Base-by-base conservation (phyloP, 805 yeast genomes). In the Lipomyces lipofer region DNA sequence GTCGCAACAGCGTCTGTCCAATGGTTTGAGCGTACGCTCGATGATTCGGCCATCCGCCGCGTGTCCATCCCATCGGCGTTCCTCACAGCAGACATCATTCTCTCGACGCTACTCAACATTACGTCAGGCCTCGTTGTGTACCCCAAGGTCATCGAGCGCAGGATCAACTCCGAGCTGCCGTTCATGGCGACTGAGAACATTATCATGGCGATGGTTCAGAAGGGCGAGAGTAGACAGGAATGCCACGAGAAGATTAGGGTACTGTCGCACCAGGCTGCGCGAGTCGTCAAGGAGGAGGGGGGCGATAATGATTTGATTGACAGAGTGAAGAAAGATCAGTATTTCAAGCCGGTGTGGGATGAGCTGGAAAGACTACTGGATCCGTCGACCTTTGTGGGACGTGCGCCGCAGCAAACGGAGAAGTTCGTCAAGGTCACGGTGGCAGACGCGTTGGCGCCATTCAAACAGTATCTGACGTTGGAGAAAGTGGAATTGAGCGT, bases 101-200 rank as follows among this genome's bases (percentile, higher is more conserved):
- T 92, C 64, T 82, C 95, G 25, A 94, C 99, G 47, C 75, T 94
- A 73, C 78, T 85, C 66, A 94, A 94, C 78, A 91, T 94, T 69
- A 85, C 96, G 32, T 85, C 95, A 36, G 99, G 99, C 19, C 79
- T 94, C 62, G 99, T 94, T 51, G 99, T 94, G 44, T 94, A 94
- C 76, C 99, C 99, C 65, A 92, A 94, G 81, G 99, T 94, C 66
- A 94, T 94, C 68, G 97, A 87, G 78, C 85, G 97, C 78, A 86
- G 98, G 76, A 94, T 94, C 74, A 82, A 69, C 71, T 80, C 96
- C 49, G 99, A 94, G 75, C 79, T 94, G 69, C 99, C 99, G 65
- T 94, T 94, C 80, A 94, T 94, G 99, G 99, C 99, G 64, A 94
- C 99, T 54, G 99, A 94, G 77, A 94, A 94, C 75, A 82, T 94